Evolutionary conservation across 495 filamentous ascomycete genomes (phyloP).

Genomic region (Talaromyces wortmannii): DNA sequence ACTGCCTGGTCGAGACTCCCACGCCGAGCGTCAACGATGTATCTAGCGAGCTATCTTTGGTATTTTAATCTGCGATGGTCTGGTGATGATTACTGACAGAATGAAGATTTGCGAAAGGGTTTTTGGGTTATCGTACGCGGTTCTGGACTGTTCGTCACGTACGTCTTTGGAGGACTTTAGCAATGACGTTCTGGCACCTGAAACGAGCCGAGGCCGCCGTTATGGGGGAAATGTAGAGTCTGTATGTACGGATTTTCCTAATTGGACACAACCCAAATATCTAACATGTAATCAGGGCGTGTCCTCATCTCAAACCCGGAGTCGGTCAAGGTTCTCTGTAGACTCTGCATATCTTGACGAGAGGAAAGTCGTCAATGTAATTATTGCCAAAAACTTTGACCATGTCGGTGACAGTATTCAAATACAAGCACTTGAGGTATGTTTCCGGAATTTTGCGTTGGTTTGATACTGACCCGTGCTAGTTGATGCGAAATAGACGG

Average conservation of each 20-base stretch:
- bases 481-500: slow-evolving; percentile 75
- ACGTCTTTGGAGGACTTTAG: slow-evolving; percentile 78
- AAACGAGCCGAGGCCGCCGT: not conserved
- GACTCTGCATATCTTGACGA: slow-evolving; percentile 18
- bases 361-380: slow-evolving; percentile 62
- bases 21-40: slow-evolving; percentile 53
- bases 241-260: not conserved
- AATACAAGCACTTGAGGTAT: slow-evolving; percentile 73
- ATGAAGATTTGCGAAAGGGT: slow-evolving; percentile 56
- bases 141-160: slow-evolving; percentile 62
- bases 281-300: not conserved
- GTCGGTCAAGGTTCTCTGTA: not conserved
- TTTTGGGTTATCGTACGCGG: slow-evolving; percentile 61
- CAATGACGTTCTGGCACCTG: slow-evolving; percentile 48
- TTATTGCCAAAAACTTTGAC: slow-evolving; percentile 77
- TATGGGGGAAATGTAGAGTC: not conserved
- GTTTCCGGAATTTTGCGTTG: not conserved
- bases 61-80: slow-evolving; percentile 27
- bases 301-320: not conserved
- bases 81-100: slow-evolving; percentile 24
- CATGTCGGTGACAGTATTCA: slow-evolving; percentile 65
- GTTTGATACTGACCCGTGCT: not conserved
- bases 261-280: not conserved
- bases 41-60: slow-evolving; percentile 64
- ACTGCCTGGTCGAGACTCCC: slow-evolving; percentile 80